Evolutionary conservation across 2,329 filamentous ascomycete genomes (phyloP).

Genomic region (Pseudogymnoascus sp.): DNA sequence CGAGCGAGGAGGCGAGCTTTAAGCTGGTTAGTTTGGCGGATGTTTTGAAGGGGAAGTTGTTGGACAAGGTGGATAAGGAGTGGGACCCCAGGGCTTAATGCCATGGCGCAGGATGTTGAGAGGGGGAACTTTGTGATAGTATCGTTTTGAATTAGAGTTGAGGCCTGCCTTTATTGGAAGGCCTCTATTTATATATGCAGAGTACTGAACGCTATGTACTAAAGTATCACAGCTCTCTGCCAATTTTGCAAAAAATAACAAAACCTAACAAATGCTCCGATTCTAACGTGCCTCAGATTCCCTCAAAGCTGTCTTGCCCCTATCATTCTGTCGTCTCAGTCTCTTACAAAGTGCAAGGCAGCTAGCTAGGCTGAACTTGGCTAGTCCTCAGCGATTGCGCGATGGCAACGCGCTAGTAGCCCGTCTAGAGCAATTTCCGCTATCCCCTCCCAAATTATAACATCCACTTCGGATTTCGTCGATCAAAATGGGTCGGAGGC

Average conservation of each 20-base stretch:
- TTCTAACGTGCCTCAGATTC: not conserved
- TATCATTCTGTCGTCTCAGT: no score
- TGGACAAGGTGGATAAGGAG: constrained; percentile 30
- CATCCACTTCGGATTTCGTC: not conserved
- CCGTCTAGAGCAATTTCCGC: not conserved
- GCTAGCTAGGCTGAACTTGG: no score
- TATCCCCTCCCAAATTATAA: not conserved
- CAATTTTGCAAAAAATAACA: not conserved
- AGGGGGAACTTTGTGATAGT: not conserved
- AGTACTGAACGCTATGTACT: not conserved
- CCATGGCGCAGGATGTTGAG: not conserved
- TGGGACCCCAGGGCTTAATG: constrained; percentile 30
- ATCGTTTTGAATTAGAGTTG: not conserved
- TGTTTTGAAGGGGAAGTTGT: constrained; percentile 21
- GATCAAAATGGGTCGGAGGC: not conserved
- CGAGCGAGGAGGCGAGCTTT: constrained; percentile 40
- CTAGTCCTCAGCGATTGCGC: not conserved
- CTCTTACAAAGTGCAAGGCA: no score
- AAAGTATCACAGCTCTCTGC: not conserved
- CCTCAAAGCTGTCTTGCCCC: not conserved
- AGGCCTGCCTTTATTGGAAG: not conserved
- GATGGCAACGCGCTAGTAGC: not conserved
- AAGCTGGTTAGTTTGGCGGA: constrained; percentile 37
- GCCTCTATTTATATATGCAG: not conserved
- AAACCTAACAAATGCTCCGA: not conserved